Conservation (phyloP, 1,139 yeast species). For the Diutina catenulata region DNA sequence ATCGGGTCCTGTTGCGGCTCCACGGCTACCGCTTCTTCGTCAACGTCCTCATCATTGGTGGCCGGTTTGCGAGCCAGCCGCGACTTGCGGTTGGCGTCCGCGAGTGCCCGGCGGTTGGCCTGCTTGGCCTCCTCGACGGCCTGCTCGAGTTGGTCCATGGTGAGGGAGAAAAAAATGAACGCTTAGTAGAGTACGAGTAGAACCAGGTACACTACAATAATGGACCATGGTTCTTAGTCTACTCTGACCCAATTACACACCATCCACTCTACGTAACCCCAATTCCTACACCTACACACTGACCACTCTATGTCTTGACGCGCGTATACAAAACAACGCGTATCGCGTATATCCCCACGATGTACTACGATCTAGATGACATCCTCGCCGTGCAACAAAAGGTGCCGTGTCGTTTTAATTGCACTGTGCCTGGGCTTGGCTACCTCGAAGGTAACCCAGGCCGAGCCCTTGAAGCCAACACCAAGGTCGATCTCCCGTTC, state of each 20-base stretch:
- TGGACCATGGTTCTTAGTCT: background rate
- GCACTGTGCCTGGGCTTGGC: constrained; percentile 76
- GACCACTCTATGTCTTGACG: background rate
- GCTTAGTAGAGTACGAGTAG: background rate
- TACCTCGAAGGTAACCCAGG: constrained; percentile 80
- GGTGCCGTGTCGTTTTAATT: constrained; percentile 68
- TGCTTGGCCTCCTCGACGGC: background rate
- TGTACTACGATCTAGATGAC: constrained; percentile 77
- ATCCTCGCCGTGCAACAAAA: constrained; percentile 65
- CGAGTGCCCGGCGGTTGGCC: background rate
- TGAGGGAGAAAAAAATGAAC: background rate
- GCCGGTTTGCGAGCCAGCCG: background rate
- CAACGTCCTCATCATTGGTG: background rate
- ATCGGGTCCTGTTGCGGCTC: background rate
- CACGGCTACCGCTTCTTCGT: background rate
- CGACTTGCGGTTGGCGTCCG: background rate
- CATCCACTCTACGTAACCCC: background rate
- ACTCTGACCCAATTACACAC: background rate
- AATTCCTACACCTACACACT: background rate
- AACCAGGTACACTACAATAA: background rate
- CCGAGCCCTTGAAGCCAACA: constrained; percentile 44
- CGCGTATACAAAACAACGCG: no score
- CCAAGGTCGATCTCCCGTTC: constrained; percentile 70
- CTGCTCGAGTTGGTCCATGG: background rate
- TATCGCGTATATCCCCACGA: no score